Percentiles rank a stretch among this genome's conserved stretches.
Evolutionary conservation across 345 rosid genomes (phyloP).

Genomic region (Eucalyptus urophylla): DNA sequence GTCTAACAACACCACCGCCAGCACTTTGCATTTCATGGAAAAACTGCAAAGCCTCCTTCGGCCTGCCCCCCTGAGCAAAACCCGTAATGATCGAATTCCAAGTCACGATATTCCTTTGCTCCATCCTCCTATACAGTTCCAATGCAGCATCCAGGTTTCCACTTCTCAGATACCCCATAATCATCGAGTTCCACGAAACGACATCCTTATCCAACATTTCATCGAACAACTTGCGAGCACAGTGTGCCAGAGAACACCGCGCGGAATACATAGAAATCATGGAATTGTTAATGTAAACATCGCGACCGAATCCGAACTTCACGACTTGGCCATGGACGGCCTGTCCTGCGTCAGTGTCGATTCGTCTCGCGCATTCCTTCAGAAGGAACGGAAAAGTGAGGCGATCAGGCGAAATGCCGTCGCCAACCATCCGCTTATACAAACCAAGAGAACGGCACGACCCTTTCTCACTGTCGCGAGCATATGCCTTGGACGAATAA

Average conservation of each 20-base stretch:
- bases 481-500: constrained; percentile 5
- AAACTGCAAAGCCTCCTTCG: constrained; percentile 36
- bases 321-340: constrained; percentile 27
- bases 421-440: constrained; percentile 26
- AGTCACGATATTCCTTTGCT: constrained; percentile 19
- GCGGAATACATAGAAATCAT: constrained; percentile 16
- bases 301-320: constrained; percentile 19
- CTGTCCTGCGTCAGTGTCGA: constrained; percentile 9
- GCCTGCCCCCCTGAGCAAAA: constrained; percentile 37
- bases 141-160: constrained; percentile 30
- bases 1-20: constrained; percentile 6
- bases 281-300: constrained; percentile 36
- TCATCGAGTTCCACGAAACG: constrained; percentile 52
- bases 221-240: constrained; percentile 40
- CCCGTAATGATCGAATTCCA: constrained; percentile 61
- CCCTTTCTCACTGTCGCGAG: neutral
- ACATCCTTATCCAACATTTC: constrained; percentile 35
- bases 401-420: constrained; percentile 29
- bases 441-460: constrained; percentile 2
- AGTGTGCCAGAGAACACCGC: constrained; percentile 1
- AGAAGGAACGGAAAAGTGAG: constrained; percentile 52
- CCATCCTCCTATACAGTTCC: constrained; percentile 23
- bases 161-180: constrained; percentile 36
- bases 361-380: constrained; percentile 29
- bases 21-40: constrained; percentile 35